phyloP scores from a whole-genome alignment of 768 basidiomycete species.

The Kwoniella dendrophila region DNA sequence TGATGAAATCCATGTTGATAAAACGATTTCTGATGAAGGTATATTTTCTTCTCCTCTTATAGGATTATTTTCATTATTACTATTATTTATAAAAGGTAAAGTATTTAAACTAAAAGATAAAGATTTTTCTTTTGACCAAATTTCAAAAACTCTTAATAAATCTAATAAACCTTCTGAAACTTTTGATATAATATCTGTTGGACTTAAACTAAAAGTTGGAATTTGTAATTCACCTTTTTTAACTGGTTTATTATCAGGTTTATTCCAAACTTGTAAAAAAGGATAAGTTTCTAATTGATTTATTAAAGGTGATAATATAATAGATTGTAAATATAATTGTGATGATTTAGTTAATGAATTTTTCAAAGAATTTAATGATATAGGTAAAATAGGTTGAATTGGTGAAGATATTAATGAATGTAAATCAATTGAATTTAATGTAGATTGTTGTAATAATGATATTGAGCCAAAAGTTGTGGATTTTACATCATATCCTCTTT shows the following conservation, averaged over 20 bases:
- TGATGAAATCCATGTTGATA: conserved; percentile 88
- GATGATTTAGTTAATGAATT: conserved; percentile 70
- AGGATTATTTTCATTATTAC: neutral
- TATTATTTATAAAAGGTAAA: conserved; percentile 68
- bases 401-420: conserved; percentile 59
- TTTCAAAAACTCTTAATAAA: conserved; percentile 88
- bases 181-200: conserved; percentile 81
- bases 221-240: conserved; percentile 64
- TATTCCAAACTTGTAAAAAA: conserved; percentile 68
- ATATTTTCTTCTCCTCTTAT: conserved; percentile 8
- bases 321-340: conserved; percentile 76
- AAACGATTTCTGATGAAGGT: conserved; percentile 70
- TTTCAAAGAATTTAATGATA: conserved; percentile 6
- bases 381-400: conserved; percentile 17
- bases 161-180: conserved; percentile 93
- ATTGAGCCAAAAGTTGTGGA: conserved; percentile 62
- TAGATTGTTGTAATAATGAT: conserved; percentile 73
- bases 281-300: conserved; percentile 74
- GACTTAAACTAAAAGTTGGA: conserved; percentile 90
- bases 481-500: conserved; percentile 59
- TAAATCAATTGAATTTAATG: conserved; percentile 78
- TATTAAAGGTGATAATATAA: conserved; percentile 79
- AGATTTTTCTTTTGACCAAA: conserved; percentile 79
- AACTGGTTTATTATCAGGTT: conserved; percentile 61
- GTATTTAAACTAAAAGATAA: conserved; percentile 83